Percentiles rank a stretch among this genome's conserved stretches.
Conservation (phyloP, 2,329 filamentous ascomycete species). For the Paraphoma sp. region DNA sequence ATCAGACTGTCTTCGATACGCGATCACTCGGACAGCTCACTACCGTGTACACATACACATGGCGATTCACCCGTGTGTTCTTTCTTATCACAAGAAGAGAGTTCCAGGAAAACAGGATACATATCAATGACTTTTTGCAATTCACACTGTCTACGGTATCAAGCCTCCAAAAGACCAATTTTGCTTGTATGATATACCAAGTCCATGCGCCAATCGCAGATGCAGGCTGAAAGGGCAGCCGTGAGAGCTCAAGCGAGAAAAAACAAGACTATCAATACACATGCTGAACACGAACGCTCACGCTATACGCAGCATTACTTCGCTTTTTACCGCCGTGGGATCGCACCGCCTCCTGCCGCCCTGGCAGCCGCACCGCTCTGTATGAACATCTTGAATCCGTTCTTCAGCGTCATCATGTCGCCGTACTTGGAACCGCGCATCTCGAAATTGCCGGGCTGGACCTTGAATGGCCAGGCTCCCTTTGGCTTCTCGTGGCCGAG, state of each 20-base stretch:
- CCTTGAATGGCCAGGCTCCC: slow-evolving; percentile 83
- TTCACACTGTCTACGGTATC: background rate
- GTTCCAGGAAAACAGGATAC: no score
- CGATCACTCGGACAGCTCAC: no score
- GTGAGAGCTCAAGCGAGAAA: background rate
- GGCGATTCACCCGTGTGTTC: no score
- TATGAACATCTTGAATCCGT: slow-evolving; percentile 92
- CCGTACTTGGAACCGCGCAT: slow-evolving; percentile 88
- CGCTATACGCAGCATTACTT: background rate
- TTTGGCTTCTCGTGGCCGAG: slow-evolving; percentile 77
- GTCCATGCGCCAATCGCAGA: background rate
- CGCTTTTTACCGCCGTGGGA: slow-evolving; percentile 11
- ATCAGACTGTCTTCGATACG: no score
- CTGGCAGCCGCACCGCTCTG: slow-evolving; percentile 38
- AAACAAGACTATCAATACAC: slow-evolving; percentile 4
- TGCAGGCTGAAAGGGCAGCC: background rate
- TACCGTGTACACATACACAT: no score
- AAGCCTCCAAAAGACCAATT: background rate
- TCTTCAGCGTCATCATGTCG: slow-evolving; percentile 93
- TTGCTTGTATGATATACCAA: background rate
- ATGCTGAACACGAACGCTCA: background rate
- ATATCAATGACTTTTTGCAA: background rate
- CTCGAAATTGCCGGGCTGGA: slow-evolving; percentile 93
- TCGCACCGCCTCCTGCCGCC: slow-evolving; percentile 8
- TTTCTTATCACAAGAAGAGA: no score